These are phyloP conservation scores for Mycotypha africana DNA, from an alignment of 371 early-diverging fungal species.

Conservation along the genomic window DNA sequence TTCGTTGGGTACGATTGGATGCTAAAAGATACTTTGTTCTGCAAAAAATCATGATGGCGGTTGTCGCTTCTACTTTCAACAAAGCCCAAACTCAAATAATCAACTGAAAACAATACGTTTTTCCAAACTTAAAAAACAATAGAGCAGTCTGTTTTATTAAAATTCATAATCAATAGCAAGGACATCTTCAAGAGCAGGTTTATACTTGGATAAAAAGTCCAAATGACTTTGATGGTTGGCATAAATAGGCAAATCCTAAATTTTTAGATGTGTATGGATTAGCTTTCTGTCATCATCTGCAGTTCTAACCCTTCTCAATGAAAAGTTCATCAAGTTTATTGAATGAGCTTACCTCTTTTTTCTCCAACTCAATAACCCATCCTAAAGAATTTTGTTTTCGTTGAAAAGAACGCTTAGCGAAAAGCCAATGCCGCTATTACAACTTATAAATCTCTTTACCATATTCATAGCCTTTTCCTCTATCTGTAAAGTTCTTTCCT, in stretches of 20 bases:
- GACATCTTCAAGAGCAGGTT: constrained; percentile 30
- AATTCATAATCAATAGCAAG: constrained; percentile 39
- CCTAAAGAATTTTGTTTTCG: too few species aligned
- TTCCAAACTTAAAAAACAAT: too few species aligned
- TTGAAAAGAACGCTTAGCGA: too few species aligned
- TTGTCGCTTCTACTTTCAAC: too few species aligned
- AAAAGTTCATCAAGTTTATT: too few species aligned
- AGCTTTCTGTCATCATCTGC: neutral
- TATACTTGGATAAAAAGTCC: constrained; percentile 28
- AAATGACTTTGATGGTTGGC: constrained; percentile 26
- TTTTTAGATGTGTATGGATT: neutral
- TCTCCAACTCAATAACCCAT: constrained; percentile 42
- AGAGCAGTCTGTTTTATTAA: constrained; percentile 9
- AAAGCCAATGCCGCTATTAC: too few species aligned
- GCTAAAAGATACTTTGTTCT: too few species aligned
- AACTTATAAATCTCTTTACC: constrained; percentile 24
- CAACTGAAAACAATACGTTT: too few species aligned
- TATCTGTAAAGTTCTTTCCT: constrained; percentile 43
- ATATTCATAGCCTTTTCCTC: constrained; percentile 40
- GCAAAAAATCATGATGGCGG: too few species aligned
- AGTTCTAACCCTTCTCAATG: neutral
- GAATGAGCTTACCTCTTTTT: constrained; percentile 26
- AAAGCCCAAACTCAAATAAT: too few species aligned
- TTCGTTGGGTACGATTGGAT: too few species aligned
- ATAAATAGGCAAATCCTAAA: constrained; percentile 30